phyloP scores from a whole-genome alignment of 352 stramenopile species.

The Pseudoperonospora humuli region DNA sequence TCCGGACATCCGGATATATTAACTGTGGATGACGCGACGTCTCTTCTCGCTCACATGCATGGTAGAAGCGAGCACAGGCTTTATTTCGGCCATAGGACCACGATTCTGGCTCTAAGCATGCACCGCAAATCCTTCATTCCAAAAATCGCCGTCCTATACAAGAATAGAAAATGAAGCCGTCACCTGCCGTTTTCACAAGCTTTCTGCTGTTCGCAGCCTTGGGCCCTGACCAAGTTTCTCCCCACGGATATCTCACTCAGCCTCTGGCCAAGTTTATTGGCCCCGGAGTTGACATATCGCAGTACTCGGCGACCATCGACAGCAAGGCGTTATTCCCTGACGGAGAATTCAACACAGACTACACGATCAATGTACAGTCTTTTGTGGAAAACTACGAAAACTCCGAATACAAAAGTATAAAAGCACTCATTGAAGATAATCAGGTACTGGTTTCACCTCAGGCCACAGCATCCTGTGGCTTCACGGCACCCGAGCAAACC shows the following conservation, averaged over 20 bases:
- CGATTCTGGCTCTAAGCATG: no score
- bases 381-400: conserved; percentile 38
- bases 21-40: no score
- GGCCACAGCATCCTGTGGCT: conserved; percentile 31
- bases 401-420: conserved; percentile 32
- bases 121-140: no score
- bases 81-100: no score
- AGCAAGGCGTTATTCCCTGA: conserved; percentile 27
- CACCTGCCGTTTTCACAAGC: background rate
- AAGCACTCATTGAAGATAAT: conserved; percentile 31
- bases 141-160: background rate
- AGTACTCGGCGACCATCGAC: conserved; percentile 35
- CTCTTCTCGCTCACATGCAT: no score
- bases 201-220: conserved; percentile 12
- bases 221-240: conserved; percentile 11
- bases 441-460: conserved; percentile 18
- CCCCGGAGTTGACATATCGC: conserved; percentile 29
- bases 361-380: conserved; percentile 22
- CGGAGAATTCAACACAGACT: conserved; percentile 27
- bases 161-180: conserved; percentile 8
- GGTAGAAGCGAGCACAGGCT: no score
- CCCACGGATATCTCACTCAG: conserved; percentile 32
- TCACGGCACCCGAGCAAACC: conserved; percentile 29
- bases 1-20: no score
- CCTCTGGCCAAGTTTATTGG: conserved; percentile 33